Evolutionary conservation across 306 rosid species (phyloP), one percentile per base, ranked within the genome.

Genomic region (Abrus precatorius): DNA sequence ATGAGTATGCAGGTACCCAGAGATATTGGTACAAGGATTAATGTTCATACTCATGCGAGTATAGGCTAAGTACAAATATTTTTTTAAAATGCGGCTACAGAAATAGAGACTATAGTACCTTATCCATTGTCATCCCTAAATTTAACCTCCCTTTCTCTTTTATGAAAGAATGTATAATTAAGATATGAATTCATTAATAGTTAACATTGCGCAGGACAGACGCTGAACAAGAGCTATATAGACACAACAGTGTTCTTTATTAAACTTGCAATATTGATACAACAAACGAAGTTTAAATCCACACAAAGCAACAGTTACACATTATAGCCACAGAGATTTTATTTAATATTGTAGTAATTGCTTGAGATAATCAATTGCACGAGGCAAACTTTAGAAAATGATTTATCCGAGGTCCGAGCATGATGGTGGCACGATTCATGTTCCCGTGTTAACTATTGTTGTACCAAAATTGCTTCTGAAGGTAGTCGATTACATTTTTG

Each of bases 391-490:
- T 48, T 9, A 75, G 82, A 33, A 69, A 68, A 49, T 38, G 3
- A 59, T 5, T n/a, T 44, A 43, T 63, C 27, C 4, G 38, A 63
- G 29, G 9, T 68, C 14, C 6, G 32, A 76, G 9, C n/a, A 56
- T 13, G 2, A 9, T 0, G 13, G 8, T 28, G 11, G n/a, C 45
- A 10, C 5, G 28, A 5, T 38, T 28, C 60, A 61, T 1, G 5
- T 53, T 63, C 59, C 30, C 67, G 41, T 20, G 2, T 28, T 55
- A 64, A 34, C 75, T 82, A 69, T 87, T 84, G 83, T 75, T 55
- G 52, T 41, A 72, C 85, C 85, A 83, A 73, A 87, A 83, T 62
- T 75, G 85, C 79, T 80, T 84, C 52, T 85, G 88, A 12, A 87
- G 91, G 38, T 53, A 52, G 3, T 77, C 73, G 1, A 83, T 50